Percentiles rank a stretch among this genome's conserved stretches.
phyloP scores from a whole-genome alignment of 768 basidiomycete genomes.

The Termitomyces sp. region DNA sequence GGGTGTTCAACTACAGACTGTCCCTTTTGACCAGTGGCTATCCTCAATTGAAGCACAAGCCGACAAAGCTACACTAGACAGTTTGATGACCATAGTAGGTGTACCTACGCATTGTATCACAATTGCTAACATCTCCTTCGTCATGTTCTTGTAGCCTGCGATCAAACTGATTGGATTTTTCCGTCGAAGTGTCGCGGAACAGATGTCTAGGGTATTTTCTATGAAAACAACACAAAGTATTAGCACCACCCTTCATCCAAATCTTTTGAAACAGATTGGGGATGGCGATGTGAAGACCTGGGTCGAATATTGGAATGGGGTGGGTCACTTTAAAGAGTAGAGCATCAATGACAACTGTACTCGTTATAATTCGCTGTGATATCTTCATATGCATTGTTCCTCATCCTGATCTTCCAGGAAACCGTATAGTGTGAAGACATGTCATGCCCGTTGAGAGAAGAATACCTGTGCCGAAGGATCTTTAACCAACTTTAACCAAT shows the following conservation, averaged over 20 bases:
- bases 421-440: not conserved
- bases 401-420: no score
- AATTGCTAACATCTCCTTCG: not conserved
- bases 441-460: no score
- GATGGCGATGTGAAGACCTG: not conserved
- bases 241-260: not conserved
- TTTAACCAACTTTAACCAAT: no score
- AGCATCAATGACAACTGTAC: no score
- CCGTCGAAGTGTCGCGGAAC: not conserved
- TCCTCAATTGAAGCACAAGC: not conserved
- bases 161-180: not conserved
- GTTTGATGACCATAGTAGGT: not conserved
- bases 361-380: no score
- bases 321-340: constrained; percentile 13
- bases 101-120: not conserved
- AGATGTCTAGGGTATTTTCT: not conserved
- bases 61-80: not conserved
- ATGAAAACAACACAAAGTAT: not conserved
- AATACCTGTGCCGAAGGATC: no score
- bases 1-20: not conserved
- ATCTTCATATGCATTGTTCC: no score
- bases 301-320: not conserved
- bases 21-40: not conserved
- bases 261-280: not conserved
- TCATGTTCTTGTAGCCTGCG: not conserved